Evolutionary conservation across 805 yeast species (phyloP), one percentile per base, ranked within the genome.

Genomic region (Torulaspora quercuum): DNA sequence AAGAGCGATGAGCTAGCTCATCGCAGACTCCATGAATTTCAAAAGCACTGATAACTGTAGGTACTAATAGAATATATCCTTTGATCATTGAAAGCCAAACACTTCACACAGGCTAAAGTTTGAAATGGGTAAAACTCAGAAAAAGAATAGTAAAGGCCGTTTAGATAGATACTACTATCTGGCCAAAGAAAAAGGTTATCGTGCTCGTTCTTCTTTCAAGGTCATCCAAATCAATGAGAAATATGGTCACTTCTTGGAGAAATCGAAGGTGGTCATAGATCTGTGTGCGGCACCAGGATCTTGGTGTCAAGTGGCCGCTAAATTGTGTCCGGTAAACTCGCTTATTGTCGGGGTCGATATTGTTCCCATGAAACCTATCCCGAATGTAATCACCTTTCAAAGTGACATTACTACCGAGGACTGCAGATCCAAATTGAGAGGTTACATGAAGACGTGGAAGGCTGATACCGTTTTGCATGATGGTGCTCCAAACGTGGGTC

Each of bases 401-500:
- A 82, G 95, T 23, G 99, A 92, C 68, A 92, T 92, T 57, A 92
- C 99, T 1, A 90, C 98, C 6, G 97, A 92, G 55, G 97, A 90
- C 65, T 92, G 99, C 71, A 75, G 97, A 51, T 86, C 96, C 28
- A 87, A 78, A 62, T 73, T 92, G 45, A 78, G 97, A 59, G 97
- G 97, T 18, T 88, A 90, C 59, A 81, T 92, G 82, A 92, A 92
- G 63, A 89, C 97, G 1, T 92, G 97, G 97, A 92, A 92, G 55
- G 99, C 97, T 1, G 97, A 92, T 59, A 86, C 95, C 0, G 97
- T 92, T 12, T 68, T 92, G 57, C 98, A 92, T 65, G 99, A 92
- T 73, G 99, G 99, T 80, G 99, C 99, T 18, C 99, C 99, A 19
- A 92, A 92, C 57, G 97, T 92, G 53, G 99, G 99, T 81, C 73